Conservation (phyloP, 805 yeast species). For the Saccharomycopsis sp. region DNA sequence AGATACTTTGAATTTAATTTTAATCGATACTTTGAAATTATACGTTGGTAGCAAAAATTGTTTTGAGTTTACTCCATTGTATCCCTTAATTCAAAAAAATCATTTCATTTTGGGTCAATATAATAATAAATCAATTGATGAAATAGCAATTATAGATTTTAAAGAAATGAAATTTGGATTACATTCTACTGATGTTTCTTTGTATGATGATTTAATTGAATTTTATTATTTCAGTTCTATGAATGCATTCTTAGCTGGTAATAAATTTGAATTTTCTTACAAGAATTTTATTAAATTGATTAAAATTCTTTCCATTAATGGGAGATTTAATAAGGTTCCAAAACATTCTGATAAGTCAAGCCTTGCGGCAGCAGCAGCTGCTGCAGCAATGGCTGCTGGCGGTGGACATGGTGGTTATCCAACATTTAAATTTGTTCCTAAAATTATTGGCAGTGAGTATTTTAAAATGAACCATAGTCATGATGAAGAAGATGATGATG, state of each 20-base stretch:
- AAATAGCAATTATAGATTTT: not conserved
- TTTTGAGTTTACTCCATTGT: not conserved
- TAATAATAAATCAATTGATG: not conserved
- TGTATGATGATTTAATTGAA: conserved; percentile 18
- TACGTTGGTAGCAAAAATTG: not conserved
- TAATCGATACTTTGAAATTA: not conserved
- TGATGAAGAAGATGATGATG: not conserved
- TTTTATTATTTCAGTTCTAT: conserved; percentile 8
- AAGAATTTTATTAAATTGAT: conserved; percentile 6
- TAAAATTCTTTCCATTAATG: conserved; percentile 13
- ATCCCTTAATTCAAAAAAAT: not conserved
- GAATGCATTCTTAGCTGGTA: not conserved
- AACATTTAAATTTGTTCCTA: not conserved
- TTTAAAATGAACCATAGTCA: not conserved
- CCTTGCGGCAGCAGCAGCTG: not conserved
- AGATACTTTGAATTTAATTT: not conserved
- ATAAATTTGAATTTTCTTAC: conserved; percentile 6
- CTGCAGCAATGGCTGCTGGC: not conserved
- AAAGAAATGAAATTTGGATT: conserved; percentile 1
- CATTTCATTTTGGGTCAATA: not conserved
- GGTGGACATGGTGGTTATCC: not conserved
- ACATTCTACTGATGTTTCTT: not conserved
- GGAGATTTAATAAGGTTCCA: conserved; percentile 1
- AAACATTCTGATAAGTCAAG: not conserved
- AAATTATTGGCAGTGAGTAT: not conserved